Evolutionary conservation across 805 yeast genomes (phyloP).

Genomic region (Saccharomycopsis babjevae): DNA sequence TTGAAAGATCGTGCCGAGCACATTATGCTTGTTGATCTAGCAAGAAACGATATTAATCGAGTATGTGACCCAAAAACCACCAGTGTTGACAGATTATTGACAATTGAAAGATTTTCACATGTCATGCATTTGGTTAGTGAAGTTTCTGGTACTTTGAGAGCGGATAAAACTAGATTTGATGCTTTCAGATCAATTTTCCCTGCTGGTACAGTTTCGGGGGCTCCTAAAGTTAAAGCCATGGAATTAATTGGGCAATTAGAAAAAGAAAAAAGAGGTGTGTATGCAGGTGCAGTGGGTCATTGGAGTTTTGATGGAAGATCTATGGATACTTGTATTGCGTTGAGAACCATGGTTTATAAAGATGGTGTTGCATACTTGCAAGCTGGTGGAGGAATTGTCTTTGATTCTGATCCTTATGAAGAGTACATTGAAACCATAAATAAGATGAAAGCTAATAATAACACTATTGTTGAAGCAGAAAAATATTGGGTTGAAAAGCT

Average conservation of each 20-base stretch:
- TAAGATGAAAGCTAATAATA: conserved; percentile 89
- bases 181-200: conserved; percentile 98
- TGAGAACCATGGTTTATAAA: conserved; percentile 93
- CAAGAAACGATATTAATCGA: conserved; percentile 91
- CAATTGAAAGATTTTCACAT: conserved; percentile 89
- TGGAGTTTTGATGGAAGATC: conserved; percentile 94
- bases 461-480: conserved; percentile 90
- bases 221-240: conserved; percentile 97
- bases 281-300: conserved; percentile 98
- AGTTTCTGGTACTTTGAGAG: conserved; percentile 82
- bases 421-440: conserved; percentile 95
- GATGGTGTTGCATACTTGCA: conserved; percentile 86
- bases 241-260: conserved; percentile 85
- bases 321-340: conserved; percentile 96
- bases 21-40: conserved; percentile 96
- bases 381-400: conserved; percentile 98
- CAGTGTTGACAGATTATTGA: conserved; percentile 76
- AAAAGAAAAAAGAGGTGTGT: conserved; percentile 86
- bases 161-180: conserved; percentile 82
- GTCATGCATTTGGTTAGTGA: conserved; percentile 95
- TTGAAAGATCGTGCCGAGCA: conserved; percentile 95
- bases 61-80: conserved; percentile 85
- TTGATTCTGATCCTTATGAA: conserved; percentile 88
- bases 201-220: conserved; percentile 98
- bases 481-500: conserved; percentile 39